Base-by-base conservation (phyloP, 805 yeast species). In the Metschnikowia cerradonensis region DNA sequence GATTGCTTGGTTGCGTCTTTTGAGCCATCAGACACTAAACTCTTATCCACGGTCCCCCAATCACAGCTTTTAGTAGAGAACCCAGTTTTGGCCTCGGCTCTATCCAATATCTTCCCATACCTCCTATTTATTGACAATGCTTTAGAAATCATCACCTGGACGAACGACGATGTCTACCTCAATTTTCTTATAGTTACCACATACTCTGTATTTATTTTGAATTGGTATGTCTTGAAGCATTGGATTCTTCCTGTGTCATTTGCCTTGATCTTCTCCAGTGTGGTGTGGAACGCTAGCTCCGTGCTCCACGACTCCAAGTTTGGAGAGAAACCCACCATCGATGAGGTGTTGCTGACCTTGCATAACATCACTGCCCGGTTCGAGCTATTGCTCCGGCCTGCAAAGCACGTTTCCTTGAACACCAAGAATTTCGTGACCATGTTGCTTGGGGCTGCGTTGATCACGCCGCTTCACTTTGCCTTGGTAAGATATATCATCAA, bases 91-190 rank as follows among this genome's bases (percentile, higher is more conserved):
- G 68, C 79, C 6, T 65, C 78, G 7, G 76, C 80, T 1, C 66
- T 80, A 30, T 69, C 78, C 35, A 67, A 74, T 39, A 68, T 75
- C 31, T 79, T 76, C 53, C 84, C 84, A 1, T 66, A 74, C 51
- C 63, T 80, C 32, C 59, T 77, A 14, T 56, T 79, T 20, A 60
- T 75, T 5, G 83, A 80, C 59, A 64, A 69, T 39, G 49, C 72
- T 6, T 60, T 80, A 15, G 77, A 77, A 36, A 61, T 77, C 13
- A 52, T 79, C 19, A 79, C 84, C 1, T 80, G 85, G 85, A 79
- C 85, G 1, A 78, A 78, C 52, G 76, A 70, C 4, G 79, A 78
- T 49, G 73, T 76, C 8, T 78, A 76, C 55, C 67, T 67, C 52
- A 80, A 79, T 56, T 71, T 78, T 50, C 58, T 79, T 6, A 35